Evolutionary conservation across 2,329 filamentous ascomycete species (phyloP).

Genomic region (Incumbomyces delicatus): DNA sequence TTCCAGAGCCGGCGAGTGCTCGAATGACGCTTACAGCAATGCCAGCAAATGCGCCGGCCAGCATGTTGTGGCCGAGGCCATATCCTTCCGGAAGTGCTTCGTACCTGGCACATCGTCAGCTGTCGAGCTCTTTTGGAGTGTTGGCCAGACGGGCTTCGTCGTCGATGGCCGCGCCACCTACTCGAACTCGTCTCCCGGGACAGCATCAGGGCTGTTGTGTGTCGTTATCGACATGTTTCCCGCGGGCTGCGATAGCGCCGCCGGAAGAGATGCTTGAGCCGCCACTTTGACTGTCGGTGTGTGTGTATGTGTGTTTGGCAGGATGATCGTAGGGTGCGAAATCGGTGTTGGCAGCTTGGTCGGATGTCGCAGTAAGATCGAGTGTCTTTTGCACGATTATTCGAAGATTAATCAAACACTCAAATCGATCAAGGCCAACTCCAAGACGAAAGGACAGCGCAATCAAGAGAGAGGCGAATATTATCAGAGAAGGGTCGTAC

Average conservation of each 20-base stretch:
- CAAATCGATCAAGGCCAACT: not conserved
- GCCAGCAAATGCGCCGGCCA: slow-evolving; percentile 89
- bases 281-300: slow-evolving; percentile 17
- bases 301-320: not conserved
- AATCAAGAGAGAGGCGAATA: no score
- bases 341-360: no score
- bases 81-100: slow-evolving; percentile 91
- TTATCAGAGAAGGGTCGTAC: no score
- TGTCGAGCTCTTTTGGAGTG: not conserved
- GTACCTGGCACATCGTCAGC: slow-evolving; percentile 48
- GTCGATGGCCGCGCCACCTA: slow-evolving; percentile 24
- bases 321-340: not conserved
- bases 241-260: slow-evolving; percentile 19
- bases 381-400: no score
- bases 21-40: slow-evolving; percentile 61
- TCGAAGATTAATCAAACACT: not conserved
- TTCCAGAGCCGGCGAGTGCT: not conserved
- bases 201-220: slow-evolving; percentile 25
- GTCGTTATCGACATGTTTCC: slow-evolving; percentile 19
- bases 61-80: slow-evolving; percentile 88
- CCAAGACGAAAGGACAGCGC: no score
- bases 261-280: slow-evolving; percentile 20
- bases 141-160: no score
- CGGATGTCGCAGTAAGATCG: no score
- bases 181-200: slow-evolving; percentile 37